A percentile compares a stretch with the other conserved stretches of the same genome.
These are phyloP conservation scores for Nakaseomyces bracarensis DNA, from an alignment of 1,139 yeast species.

Conservation along the genomic window DNA sequence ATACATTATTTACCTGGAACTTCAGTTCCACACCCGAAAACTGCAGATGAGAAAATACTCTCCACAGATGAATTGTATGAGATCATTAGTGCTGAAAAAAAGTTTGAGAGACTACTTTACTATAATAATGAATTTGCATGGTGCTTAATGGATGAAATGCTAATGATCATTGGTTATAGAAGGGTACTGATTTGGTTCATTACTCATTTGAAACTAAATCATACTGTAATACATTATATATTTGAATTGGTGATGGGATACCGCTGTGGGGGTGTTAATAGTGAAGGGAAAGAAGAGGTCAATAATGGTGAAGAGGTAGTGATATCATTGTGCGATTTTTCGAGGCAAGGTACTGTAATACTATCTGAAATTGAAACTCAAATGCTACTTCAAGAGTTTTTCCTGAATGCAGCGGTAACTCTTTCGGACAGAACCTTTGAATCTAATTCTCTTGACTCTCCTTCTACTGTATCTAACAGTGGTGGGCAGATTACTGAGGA, in stretches of 20 bases:
- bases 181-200: conserved; percentile 59
- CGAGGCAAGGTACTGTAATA: conserved; percentile 46
- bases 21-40: conserved; percentile 17
- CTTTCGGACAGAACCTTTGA: conserved; percentile 34
- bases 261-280: conserved; percentile 36
- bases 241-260: conserved; percentile 49
- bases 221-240: conserved; percentile 50
- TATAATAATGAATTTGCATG: conserved; percentile 42
- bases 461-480: too few species aligned
- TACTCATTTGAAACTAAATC: conserved; percentile 48
- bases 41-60: conserved; percentile 20
- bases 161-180: conserved; percentile 56
- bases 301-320: conserved; percentile 4
- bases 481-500: conserved; percentile 8
- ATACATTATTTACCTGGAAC: conserved; percentile 15
- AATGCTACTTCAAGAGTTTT: conserved; percentile 63
- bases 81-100: conserved; percentile 36
- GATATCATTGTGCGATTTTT: conserved; percentile 36
- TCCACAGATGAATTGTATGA: conserved; percentile 46
- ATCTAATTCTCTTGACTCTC: conserved; percentile 8
- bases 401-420: conserved; percentile 46
- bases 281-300: background rate
- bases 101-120: conserved; percentile 38
- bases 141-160: conserved; percentile 55
- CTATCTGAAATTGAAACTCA: conserved; percentile 51